Base-by-base conservation (phyloP, 163 green algal species). In the Chlamydomonas reinhardtii region DNA sequence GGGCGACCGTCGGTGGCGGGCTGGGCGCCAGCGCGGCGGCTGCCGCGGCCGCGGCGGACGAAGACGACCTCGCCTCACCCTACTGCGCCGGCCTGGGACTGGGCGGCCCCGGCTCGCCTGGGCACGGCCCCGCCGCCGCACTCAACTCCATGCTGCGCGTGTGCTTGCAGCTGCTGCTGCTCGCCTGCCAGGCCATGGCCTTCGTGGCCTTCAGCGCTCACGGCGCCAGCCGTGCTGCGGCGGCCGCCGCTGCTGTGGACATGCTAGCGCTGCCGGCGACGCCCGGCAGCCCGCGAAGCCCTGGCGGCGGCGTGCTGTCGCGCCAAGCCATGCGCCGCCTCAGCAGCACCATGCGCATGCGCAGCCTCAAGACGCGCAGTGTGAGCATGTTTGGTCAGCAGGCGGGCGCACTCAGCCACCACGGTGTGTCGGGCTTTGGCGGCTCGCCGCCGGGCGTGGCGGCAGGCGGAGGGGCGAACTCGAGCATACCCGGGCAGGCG, bases 261-360 rank as follows among this genome's bases (percentile, higher is more conserved):
- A 11, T 65, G 27, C 34, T 79, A 27, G 25, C 70, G 16, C 54
- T 73, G 54, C 56, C 69, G 22, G 34, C 78, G 34, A 65, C 34
- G 17, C 80, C 80, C 35, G 35, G 32, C 69, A 80, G 70, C 54
- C 80, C 80, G 9, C 80, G 80, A 17, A 86, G 80, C 70, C 80
- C 69, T 29, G 70, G 69, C 48, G 68, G 66, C 48, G 35, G 78
- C 70, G 54, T 86, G 54, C 32, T 86, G 54, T 86, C 80, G 0
- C 80, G 80, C 20, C 80, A 86, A 56, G 80, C 70, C 25, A 86
- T 86, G 69, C 80, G 80, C 31, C 69, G 80, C 8, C 80, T 86
- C 16, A 80, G 52, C 70, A 86, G 80, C 70, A 86, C 80, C 69
- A 75, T 86, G 34, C 80, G 80, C 25, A 86, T 86, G 70, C 80